phyloP scores from a whole-genome alignment of 2,329 filamentous ascomycete species.

The Colletotrichum caudatum region DNA sequence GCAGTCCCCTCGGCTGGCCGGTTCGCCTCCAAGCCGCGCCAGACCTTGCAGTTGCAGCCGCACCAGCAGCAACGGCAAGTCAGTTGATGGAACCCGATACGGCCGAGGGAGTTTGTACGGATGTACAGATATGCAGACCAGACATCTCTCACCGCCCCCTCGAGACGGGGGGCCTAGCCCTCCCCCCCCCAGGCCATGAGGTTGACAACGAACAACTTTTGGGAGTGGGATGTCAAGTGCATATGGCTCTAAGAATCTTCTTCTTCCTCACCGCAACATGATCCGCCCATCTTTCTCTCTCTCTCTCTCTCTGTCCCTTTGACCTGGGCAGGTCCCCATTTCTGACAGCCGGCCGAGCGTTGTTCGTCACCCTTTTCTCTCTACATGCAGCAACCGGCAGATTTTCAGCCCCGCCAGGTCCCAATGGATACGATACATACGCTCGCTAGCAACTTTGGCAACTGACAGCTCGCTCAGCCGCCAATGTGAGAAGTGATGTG shows the following conservation, averaged over 20 bases:
- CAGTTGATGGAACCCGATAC: slow-evolving; percentile 5
- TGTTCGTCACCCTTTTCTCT: neutral
- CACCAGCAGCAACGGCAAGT: neutral
- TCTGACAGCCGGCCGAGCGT: neutral
- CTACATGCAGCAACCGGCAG: neutral
- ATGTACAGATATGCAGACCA: neutral
- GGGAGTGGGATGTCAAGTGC: neutral
- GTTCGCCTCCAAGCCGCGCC: neutral
- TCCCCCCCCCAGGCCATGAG: neutral
- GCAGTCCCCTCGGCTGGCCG: neutral
- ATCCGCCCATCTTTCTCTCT: neutral
- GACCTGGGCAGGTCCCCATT: neutral
- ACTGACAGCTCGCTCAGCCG: neutral
- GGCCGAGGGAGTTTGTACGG: neutral
- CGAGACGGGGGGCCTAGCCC: neutral
- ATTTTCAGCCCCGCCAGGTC: neutral
- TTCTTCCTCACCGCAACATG: neutral
- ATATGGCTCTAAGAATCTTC: neutral
- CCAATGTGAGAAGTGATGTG: too few species aligned
- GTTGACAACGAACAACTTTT: neutral
- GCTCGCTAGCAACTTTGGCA: neutral
- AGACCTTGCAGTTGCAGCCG: neutral
- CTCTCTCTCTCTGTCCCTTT: neutral
- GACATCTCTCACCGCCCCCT: too few species aligned
- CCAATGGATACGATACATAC: slow-evolving; percentile 10